Evolutionary conservation across 1,139 yeast genomes (phyloP).

Genomic region (Eremothecium coryli): DNA sequence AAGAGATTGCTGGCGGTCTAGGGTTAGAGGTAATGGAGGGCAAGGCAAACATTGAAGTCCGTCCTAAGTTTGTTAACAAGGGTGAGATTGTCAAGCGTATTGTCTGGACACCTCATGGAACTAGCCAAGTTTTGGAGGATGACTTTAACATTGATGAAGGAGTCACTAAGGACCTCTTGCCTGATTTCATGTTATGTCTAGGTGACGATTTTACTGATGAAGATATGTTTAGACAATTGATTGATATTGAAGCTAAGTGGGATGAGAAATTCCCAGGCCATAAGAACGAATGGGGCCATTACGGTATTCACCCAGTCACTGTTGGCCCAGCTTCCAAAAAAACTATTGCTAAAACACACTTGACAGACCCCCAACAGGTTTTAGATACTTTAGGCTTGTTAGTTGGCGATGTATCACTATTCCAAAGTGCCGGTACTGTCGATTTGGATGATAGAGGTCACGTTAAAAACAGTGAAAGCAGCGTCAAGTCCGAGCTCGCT

Average conservation of each 20-base stretch:
- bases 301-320: slow-evolving; percentile 77
- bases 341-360: slow-evolving; percentile 82
- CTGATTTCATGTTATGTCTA: slow-evolving; percentile 78
- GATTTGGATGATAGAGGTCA: slow-evolving; percentile 72
- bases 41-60: slow-evolving; percentile 91
- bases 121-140: slow-evolving; percentile 30
- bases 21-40: slow-evolving; percentile 97
- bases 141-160: slow-evolving; percentile 28
- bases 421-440: slow-evolving; percentile 69
- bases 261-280: slow-evolving; percentile 29
- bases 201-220: slow-evolving; percentile 98
- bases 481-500: slow-evolving; percentile 28
- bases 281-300: slow-evolving; percentile 40
- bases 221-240: slow-evolving; percentile 82
- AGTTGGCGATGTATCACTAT: slow-evolving; percentile 64
- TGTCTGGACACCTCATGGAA: slow-evolving; percentile 54
- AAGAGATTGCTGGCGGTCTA: slow-evolving; percentile 53
- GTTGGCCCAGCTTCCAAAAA: slow-evolving; percentile 92
- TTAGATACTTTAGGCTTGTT: slow-evolving; percentile 74
- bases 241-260: slow-evolving; percentile 47
- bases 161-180: slow-evolving; percentile 42
- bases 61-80: slow-evolving; percentile 89
- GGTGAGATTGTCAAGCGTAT: slow-evolving; percentile 89
- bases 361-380: slow-evolving; percentile 79
- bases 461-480: slow-evolving; percentile 33